Evolutionary conservation across 495 filamentous ascomycete species (phyloP), one percentile per base, ranked within the genome.

Genomic region (Corynascus novoguineensis): DNA sequence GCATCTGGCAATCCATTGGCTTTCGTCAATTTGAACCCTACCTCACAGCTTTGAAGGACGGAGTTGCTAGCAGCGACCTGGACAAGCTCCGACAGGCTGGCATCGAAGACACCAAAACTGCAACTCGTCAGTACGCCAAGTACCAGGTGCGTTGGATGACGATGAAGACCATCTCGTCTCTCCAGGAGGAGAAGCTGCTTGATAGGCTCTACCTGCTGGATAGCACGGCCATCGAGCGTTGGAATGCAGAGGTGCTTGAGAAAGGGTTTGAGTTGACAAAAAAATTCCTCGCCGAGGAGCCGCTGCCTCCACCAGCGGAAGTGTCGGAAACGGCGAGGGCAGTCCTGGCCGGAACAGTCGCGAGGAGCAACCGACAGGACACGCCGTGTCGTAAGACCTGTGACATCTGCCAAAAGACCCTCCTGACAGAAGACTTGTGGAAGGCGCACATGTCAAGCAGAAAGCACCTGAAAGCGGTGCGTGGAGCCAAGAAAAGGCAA

Each of bases 1-100:
- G 95, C 3, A 93, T 97, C 14, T 97, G 91, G 90, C 84, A 93
- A 49, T 92, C 91, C 11, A 97, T 99, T 61, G 95, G 95, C 0
- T 96, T 89, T 69, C 95, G 93, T 64, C 90, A 99, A 68, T 83
- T 96, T 67, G 76, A 86, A 49, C 76, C 80, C 0, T 96, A 88
- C 58, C 74, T 92, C 21, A 57, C 74, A 4, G 81, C 83, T 7
- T 58, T 83, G 25, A 60, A 71, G 38, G 58, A 73, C 10, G 73
- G 62, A 2, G 59, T 63, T 0, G 46, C 52, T 2, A 69, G 65
- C 25, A 63, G 71, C 24, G 60, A 70, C 38, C 73, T 83, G 25
- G 50, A 46, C 21, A 67, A 67, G 46, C 61, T 73, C 38, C 72
- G 69, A 51, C 61, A 69, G 17, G 57, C 60, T 0, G 71, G 68